A percentile compares a stretch with the other conserved stretches of the same genome.
These are phyloP conservation scores for Ricinus communis DNA, from an alignment of 345 rosid species.

Conservation along the genomic window DNA sequence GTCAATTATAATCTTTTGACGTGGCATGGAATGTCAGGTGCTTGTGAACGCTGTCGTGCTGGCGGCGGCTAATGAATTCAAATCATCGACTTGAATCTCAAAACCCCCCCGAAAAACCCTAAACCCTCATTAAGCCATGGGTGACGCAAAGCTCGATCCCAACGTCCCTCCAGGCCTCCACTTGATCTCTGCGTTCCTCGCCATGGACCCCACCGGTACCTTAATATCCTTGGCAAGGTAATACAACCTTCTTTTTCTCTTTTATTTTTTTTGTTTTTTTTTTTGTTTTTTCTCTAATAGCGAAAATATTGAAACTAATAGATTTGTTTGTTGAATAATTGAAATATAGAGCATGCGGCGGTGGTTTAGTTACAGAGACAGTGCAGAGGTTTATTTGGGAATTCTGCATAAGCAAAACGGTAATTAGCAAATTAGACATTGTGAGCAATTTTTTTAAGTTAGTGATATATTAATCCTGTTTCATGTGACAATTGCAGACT, in stretches of 20 bases:
- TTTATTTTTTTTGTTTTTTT: too few relatives aligned
- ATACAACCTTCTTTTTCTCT: too few relatives aligned
- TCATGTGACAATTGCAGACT: slow-evolving; percentile 37
- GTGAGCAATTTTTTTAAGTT: background rate
- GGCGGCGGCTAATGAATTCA: too few relatives aligned
- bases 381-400: slow-evolving; percentile 76
- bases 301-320: background rate
- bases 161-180: slow-evolving; percentile 39
- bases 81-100: background rate
- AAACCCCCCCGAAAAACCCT: background rate
- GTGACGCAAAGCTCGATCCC: slow-evolving; percentile 19
- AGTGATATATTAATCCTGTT: background rate
- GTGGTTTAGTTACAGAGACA: slow-evolving; percentile 53
- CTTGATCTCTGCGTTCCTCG: slow-evolving; percentile 65
- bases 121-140: background rate
- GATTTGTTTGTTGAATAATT: background rate
- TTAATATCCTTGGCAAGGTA: slow-evolving; percentile 62
- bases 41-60: too few relatives aligned
- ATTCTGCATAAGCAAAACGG: slow-evolving; percentile 50
- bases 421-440: slow-evolving; percentile 25
- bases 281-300: too few relatives aligned
- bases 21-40: too few relatives aligned
- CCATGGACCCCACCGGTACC: slow-evolving; percentile 62
- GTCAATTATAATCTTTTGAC: too few relatives aligned
- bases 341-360: slow-evolving; percentile 48